Conservation (phyloP, 345 rosid species). For the Pistacia vera region DNA sequence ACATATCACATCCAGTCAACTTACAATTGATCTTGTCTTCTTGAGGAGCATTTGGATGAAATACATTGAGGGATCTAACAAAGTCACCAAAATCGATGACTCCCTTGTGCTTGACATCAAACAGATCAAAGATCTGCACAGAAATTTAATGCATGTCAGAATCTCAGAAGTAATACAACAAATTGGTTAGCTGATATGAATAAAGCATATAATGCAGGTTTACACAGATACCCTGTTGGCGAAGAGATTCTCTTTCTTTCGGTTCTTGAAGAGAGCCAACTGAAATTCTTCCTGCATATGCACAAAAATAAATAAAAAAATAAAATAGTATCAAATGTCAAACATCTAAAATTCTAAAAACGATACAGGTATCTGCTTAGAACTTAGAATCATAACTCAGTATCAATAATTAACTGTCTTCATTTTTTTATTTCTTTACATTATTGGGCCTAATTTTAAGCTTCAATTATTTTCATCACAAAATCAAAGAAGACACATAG, state of each 20-base stretch:
- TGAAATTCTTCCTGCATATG: conserved; percentile 93
- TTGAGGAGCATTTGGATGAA: conserved; percentile 82
- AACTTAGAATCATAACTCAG: neutral
- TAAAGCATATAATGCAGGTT: neutral
- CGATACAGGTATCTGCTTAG: neutral
- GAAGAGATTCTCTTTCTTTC: conserved; percentile 90
- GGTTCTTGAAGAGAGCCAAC: conserved; percentile 85
- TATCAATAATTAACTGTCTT: neutral
- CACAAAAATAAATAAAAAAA: neutral
- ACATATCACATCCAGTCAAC: conserved; percentile 25
- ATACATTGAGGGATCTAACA: conserved; percentile 84
- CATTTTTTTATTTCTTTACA: too few relatives aligned
- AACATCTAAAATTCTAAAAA: neutral
- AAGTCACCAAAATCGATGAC: conserved; percentile 95
- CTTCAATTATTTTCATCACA: too few relatives aligned
- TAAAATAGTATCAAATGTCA: neutral
- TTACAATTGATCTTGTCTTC: conserved; percentile 91
- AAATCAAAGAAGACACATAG: too few relatives aligned
- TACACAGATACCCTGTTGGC: conserved; percentile 73
- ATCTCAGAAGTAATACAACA: neutral
- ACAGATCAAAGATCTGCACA: conserved; percentile 89
- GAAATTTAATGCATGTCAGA: conserved; percentile 8
- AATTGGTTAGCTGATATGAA: neutral
- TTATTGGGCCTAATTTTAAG: too few relatives aligned
- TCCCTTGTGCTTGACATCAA: conserved; percentile 90